Conservation (phyloP, 495 filamentous ascomycete species). For the Saxophila tyrrhenica region DNA sequence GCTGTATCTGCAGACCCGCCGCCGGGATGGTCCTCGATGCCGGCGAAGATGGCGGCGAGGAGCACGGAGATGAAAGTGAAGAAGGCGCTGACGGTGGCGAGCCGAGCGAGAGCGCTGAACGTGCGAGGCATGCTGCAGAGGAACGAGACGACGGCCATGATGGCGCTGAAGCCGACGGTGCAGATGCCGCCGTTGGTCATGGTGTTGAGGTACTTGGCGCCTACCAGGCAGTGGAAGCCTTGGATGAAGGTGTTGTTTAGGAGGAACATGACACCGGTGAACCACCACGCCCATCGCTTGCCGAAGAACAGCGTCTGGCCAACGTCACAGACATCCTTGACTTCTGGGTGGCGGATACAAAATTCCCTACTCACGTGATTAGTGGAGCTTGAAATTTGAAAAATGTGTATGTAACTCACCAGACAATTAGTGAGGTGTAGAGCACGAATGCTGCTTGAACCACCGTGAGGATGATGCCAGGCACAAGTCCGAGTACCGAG, state of each 20-base stretch:
- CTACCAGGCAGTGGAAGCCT: constrained; percentile 68
- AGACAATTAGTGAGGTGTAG: constrained; percentile 75
- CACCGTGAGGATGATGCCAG: constrained; percentile 70
- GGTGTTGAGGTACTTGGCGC: constrained; percentile 76
- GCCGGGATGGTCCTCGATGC: constrained; percentile 55
- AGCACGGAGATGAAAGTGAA: constrained; percentile 82
- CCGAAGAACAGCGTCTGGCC: constrained; percentile 80
- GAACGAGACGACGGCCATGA: constrained; percentile 59
- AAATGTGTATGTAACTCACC: constrained; percentile 35
- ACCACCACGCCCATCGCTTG: constrained; percentile 67
- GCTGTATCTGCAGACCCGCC: constrained; percentile 36
- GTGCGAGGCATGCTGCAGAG: constrained; percentile 71
- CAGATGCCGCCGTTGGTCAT: constrained; percentile 55
- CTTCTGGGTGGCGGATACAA: constrained; percentile 74
- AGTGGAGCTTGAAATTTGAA: background rate
- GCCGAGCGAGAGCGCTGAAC: constrained; percentile 61
- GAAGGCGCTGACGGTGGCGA: constrained; percentile 63
- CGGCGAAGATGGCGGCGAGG: constrained; percentile 67
- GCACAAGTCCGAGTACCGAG: constrained; percentile 74
- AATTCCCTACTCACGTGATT: constrained; percentile 47
- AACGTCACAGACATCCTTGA: constrained; percentile 83
- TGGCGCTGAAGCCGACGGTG: constrained; percentile 61
- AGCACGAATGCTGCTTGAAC: constrained; percentile 62
- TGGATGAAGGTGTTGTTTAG: constrained; percentile 86
- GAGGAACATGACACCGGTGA: constrained; percentile 78